A percentile compares a stretch with the other conserved stretches of the same genome.
These are phyloP conservation scores for Suzukiozyma palmioleophila DNA, from an alignment of 1,139 yeast genomes.

Conservation along the genomic window DNA sequence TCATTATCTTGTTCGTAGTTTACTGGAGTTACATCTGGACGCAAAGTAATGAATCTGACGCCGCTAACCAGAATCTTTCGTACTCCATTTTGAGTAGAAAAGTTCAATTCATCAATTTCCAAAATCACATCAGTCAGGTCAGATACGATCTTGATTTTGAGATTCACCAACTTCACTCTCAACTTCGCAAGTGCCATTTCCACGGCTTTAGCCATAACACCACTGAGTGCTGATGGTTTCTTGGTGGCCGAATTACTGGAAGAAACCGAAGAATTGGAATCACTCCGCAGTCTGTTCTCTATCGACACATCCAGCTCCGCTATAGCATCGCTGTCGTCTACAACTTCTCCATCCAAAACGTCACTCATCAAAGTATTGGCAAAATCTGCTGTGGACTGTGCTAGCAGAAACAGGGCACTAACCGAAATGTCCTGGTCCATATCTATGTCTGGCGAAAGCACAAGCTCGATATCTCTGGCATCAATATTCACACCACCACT, in stretches of 20 bases:
- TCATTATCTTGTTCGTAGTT: conserved; percentile 5
- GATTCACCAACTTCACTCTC: conserved; percentile 40
- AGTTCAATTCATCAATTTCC: conserved; percentile 33
- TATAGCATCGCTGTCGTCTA: conserved; percentile 12
- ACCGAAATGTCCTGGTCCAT: conserved; percentile 24
- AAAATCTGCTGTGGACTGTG: conserved; percentile 63
- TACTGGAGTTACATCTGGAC: conserved; percentile 31
- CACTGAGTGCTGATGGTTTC: conserved; percentile 40
- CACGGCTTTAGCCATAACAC: conserved; percentile 58
- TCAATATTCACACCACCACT: conserved; percentile 61
- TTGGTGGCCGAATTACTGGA: conserved; percentile 10
- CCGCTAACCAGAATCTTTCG: conserved; percentile 40
- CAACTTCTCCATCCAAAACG: conserved; percentile 8
- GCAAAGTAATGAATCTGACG: conserved; percentile 29
- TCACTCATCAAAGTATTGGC: conserved; percentile 55
- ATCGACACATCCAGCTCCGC: conserved; percentile 11
- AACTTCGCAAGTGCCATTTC: conserved; percentile 68
- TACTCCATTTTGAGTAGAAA: conserved; percentile 45
- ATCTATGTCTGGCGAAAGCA: conserved; percentile 47
- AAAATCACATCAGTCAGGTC: conserved; percentile 46
- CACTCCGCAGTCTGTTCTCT: conserved; percentile 3
- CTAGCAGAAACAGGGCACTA: conserved; percentile 41
- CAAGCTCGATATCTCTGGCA: conserved; percentile 53
- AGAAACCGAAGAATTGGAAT: conserved; percentile 9
- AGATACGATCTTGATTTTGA: conserved; percentile 46